phyloP scores from a whole-genome alignment of 2,329 filamentous ascomycete species.

The Gyromitra esculenta region DNA sequence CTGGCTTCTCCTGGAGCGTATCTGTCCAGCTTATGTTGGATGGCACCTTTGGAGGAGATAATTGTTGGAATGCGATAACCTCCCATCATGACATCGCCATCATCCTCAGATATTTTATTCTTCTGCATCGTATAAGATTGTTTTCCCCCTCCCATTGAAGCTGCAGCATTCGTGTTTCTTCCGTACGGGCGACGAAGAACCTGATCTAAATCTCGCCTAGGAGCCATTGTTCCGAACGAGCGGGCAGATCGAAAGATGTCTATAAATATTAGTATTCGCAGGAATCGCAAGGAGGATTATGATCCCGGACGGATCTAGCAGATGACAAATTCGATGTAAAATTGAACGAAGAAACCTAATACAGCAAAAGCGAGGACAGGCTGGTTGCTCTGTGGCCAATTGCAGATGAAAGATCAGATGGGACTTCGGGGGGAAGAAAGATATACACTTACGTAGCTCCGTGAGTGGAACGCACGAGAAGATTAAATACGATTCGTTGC shows the following conservation, averaged over 20 bases:
- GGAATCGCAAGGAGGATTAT: not conserved
- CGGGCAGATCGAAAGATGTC: not conserved
- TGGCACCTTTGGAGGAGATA: conserved; percentile 34
- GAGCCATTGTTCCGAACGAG: conserved; percentile 12
- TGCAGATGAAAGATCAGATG: not conserved
- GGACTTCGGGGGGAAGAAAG: not conserved
- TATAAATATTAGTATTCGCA: not conserved
- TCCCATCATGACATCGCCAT: conserved; percentile 40
- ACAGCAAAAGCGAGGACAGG: not conserved
- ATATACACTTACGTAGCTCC: not conserved
- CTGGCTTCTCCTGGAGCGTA: conserved; percentile 19
- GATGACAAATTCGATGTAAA: not conserved
- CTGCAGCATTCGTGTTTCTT: not conserved
- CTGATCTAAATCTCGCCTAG: not conserved
- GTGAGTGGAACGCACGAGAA: not conserved
- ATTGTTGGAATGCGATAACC: conserved; percentile 39
- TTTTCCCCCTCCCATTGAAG: not conserved
- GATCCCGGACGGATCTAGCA: not conserved
- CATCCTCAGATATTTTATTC: not conserved
- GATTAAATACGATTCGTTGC: not conserved
- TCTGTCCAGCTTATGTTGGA: conserved; percentile 38
- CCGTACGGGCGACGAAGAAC: conserved; percentile 13
- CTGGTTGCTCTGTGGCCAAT: too few relatives aligned
- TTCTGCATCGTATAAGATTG: not conserved
- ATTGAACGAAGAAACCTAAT: not conserved